phyloP scores from a whole-genome alignment of 768 basidiomycete genomes.

The Tricholomella constricta region DNA sequence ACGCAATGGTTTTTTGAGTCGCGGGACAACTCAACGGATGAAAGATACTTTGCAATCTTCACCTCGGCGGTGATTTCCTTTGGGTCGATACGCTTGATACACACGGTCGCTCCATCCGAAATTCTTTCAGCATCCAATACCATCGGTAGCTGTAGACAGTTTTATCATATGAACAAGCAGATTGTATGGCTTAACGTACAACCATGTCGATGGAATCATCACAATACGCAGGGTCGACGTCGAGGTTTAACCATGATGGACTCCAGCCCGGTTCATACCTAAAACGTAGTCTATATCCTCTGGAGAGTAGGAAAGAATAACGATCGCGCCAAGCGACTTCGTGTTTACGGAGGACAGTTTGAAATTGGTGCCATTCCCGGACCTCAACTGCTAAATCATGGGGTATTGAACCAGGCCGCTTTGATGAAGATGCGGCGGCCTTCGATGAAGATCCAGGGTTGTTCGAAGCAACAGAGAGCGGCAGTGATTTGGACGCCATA shows the following conservation, averaged over 20 bases:
- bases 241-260: slow-evolving; percentile 27
- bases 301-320: slow-evolving; percentile 22
- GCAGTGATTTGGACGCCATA: slow-evolving; percentile 4
- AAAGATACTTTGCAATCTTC: slow-evolving; percentile 11
- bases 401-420: neutral
- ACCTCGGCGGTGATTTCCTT: slow-evolving; percentile 7
- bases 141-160: neutral
- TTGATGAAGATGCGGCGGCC: neutral
- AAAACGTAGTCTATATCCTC: slow-evolving; percentile 28
- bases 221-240: slow-evolving; percentile 5
- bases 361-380: neutral
- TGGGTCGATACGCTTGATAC: slow-evolving; percentile 12
- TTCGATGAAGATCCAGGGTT: neutral
- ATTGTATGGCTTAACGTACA: neutral
- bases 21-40: slow-evolving; percentile 4
- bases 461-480: neutral
- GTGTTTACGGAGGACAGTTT: neutral
- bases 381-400: neutral
- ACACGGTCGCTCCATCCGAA: neutral
- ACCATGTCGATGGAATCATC: slow-evolving; percentile 2
- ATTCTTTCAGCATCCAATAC: slow-evolving; percentile 13
- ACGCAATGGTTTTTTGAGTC: slow-evolving; percentile 14
- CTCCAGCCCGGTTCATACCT: slow-evolving; percentile 33
- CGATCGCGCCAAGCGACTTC: slow-evolving; percentile 27
- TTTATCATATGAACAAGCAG: no score